A percentile compares a stretch with the other conserved stretches of the same genome.
Evolutionary conservation across 2,329 filamentous ascomycete genomes (phyloP).

Genomic region (Colletotrichum truncatum): DNA sequence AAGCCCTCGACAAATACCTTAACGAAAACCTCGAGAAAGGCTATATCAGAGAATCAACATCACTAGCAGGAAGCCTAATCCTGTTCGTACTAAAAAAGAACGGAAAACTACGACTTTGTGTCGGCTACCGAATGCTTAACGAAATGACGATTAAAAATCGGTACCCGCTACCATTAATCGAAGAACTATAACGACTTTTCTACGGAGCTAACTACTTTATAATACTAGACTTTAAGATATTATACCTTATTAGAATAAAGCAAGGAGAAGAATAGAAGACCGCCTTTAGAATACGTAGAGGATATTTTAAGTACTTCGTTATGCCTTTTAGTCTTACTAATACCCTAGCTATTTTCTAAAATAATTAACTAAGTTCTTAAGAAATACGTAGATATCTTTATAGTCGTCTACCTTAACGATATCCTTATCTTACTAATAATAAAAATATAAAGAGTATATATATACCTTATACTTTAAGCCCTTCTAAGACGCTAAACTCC

Average conservation of each 20-base stretch:
- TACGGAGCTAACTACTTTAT: too few relatives aligned
- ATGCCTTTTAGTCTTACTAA: constrained; percentile 39
- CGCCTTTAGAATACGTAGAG: constrained; percentile 36
- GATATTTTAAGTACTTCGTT: constrained; percentile 39
- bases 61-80: too few relatives aligned
- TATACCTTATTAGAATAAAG: constrained; percentile 34
- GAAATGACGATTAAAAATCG: too few relatives aligned
- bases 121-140: too few relatives aligned
- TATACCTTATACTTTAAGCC: background rate
- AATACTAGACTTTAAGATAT: background rate
- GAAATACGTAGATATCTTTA: background rate
- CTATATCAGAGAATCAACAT: too few relatives aligned
- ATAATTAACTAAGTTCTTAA: background rate
- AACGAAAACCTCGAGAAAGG: too few relatives aligned
- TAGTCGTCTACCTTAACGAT: background rate
- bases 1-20: too few relatives aligned
- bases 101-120: too few relatives aligned
- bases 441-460: background rate
- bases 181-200: too few relatives aligned
- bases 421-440: background rate
- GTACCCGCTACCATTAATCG: too few relatives aligned
- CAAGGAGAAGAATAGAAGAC: constrained; percentile 33
- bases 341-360: constrained; percentile 20
- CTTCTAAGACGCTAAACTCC: background rate
- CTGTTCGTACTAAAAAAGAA: too few relatives aligned